Evolutionary conservation across 1,139 yeast genomes (phyloP), one percentile per base, ranked within the genome.

Genomic region (Saccharomycopsis hybrid): DNA sequence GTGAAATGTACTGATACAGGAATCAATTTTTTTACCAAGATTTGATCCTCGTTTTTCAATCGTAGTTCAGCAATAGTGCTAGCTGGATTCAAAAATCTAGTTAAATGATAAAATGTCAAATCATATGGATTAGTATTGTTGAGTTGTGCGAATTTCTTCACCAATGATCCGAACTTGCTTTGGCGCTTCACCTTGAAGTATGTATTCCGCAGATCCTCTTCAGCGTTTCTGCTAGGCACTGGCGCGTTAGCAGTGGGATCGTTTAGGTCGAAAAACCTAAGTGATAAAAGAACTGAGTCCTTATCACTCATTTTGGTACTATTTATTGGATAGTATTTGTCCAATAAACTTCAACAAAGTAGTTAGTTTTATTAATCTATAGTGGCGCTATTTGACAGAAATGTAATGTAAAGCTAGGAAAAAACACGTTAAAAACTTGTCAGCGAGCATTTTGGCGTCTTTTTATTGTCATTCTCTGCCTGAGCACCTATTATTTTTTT

Each of bases 151-250:
- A 52, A 51, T 24, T 47, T 44, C 27, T 45, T 49, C 18, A 45
- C 39, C 30, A 52, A 39, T 4, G 51, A 44, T 4, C 51, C 54
- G 38, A 52, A 47, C 36, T 43, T 47, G 13, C 49, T 38, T 7
- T 39, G 47, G 33, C 30, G 38, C 35, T 32, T 31, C 13, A 50
- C 54, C 37, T 48, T 50, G 44, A 52, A 52, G 28, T 47, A 44
- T 2, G 46, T 43, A n/a, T 43, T 50, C 4, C 48, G 28, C 5
- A 30, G 28, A 41, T 49, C 40, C 5, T 45, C 46, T 9, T 42
- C 41, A 8, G 18, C 46, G 3, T 30, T 42, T 8, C 29, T 33
- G 25, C 38, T 28, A 18, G 40, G 40, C 5, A 47, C 41, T 9
- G 44, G 45, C 9, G 35, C 40, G 43, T 52, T 49, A 11, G 35